phyloP scores from a whole-genome alignment of 352 stramenopile genomes.

The Phytophthora vignae region DNA sequence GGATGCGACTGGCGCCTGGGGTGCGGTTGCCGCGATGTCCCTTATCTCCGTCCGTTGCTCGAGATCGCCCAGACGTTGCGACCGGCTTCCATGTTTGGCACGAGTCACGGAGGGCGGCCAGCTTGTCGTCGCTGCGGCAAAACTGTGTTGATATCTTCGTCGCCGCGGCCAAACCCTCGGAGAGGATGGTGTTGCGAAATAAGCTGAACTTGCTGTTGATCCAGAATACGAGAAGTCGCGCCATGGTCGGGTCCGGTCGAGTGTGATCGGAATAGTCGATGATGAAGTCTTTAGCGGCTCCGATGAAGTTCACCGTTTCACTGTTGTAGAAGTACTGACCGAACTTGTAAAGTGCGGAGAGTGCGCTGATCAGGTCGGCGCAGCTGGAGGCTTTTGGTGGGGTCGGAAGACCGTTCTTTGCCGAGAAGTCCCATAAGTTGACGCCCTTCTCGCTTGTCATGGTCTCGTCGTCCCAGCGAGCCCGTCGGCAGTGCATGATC shows the following conservation, averaged over 20 bases:
- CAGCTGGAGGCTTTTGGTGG: conserved; percentile 2
- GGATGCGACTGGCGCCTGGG: neutral
- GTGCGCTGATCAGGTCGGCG: conserved; percentile 7
- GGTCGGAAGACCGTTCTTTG: conserved; percentile 1
- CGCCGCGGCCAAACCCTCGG: neutral
- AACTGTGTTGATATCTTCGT: conserved; percentile 8
- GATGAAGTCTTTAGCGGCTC: conserved; percentile 11
- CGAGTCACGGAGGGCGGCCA: conserved; percentile 11
- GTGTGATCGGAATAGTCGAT: conserved; percentile 9
- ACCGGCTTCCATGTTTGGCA: conserved; percentile 1
- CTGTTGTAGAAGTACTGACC: conserved; percentile 21
- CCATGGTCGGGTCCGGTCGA: neutral
- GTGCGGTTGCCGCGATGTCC: neutral
- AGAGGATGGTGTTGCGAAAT: conserved; percentile 4
- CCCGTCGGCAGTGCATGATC: conserved; percentile 16
- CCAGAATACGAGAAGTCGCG: conserved; percentile 14
- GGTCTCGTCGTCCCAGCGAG: conserved; percentile 1
- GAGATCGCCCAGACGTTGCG: neutral
- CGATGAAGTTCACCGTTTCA: conserved; percentile 10
- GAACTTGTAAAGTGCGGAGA: conserved; percentile 11
- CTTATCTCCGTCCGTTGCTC: neutral
- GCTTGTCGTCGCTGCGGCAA: conserved; percentile 18
- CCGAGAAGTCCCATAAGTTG: conserved; percentile 27
- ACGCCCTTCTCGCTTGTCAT: conserved; percentile 1
- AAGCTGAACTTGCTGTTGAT: conserved; percentile 24